Evolutionary conservation across 1,284 basidiomycete species (phyloP).

Genomic region (Fomitiporia mediterranea): DNA sequence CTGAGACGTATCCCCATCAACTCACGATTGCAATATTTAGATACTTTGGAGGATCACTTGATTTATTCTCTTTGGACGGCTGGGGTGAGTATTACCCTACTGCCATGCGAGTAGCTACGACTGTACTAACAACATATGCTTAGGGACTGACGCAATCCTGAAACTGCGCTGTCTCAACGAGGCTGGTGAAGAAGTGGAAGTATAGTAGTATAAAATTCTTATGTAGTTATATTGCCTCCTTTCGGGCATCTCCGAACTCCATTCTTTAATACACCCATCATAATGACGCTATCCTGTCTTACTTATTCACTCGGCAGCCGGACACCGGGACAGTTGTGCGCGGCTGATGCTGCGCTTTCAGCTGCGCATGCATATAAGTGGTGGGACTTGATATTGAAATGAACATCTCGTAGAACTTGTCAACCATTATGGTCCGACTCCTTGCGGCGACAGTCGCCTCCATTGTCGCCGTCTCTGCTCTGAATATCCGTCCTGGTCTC

Average conservation of each 20-base stretch:
- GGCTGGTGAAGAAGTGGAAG: constrained; percentile 52
- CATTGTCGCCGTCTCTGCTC: background rate
- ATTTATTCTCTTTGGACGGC: constrained; percentile 73
- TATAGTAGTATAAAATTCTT: constrained; percentile 23
- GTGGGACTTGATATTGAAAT: too few relatives aligned
- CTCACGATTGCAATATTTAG: constrained; percentile 34
- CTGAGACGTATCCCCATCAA: background rate
- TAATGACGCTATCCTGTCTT: background rate
- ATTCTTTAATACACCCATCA: background rate
- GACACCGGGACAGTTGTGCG: too few relatives aligned
- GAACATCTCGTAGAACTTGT: too few relatives aligned
- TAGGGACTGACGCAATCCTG: constrained; percentile 73
- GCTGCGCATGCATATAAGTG: too few relatives aligned
- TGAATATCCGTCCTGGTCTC: background rate
- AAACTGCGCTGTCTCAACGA: constrained; percentile 69
- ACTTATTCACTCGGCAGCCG: background rate
- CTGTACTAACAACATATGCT: constrained; percentile 4
- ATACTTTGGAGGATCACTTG: constrained; percentile 76
- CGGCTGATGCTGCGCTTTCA: background rate
- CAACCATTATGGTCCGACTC: constrained; percentile 6
- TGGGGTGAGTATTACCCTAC: constrained; percentile 55
- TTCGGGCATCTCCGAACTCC: background rate
- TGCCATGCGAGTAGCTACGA: background rate
- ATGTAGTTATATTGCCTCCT: background rate
- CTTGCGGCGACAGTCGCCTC: background rate